phyloP scores from a whole-genome alignment of 2,329 filamentous ascomycete species.

The Fusarium hainanense region DNA sequence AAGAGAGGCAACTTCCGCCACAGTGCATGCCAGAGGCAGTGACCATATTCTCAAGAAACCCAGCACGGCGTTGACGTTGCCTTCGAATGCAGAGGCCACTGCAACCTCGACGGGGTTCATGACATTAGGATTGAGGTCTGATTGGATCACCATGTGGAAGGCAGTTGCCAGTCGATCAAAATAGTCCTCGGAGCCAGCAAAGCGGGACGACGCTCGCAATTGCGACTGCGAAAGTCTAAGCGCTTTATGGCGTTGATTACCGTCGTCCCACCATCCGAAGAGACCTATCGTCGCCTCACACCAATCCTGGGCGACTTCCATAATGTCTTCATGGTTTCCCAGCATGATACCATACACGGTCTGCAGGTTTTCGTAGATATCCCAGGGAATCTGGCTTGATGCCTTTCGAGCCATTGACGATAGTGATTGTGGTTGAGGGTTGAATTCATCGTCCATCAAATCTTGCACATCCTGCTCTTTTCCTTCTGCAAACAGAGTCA shows the following conservation, averaged over 20 bases:
- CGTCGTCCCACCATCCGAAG: constrained; percentile 92
- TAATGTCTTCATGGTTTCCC: constrained; percentile 79
- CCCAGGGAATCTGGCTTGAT: constrained; percentile 88
- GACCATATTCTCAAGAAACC: constrained; percentile 83
- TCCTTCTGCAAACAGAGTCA: constrained; percentile 84
- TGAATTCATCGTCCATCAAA: constrained; percentile 49
- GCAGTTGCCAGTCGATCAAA: constrained; percentile 77
- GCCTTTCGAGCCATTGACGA: constrained; percentile 79
- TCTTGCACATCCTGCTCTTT: constrained; percentile 61
- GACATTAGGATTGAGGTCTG: constrained; percentile 81
- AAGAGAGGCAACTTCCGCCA: constrained; percentile 85
- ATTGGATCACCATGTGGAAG: constrained; percentile 74
- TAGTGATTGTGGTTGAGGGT: constrained; percentile 61
- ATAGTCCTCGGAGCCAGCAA: constrained; percentile 73
- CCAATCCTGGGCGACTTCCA: constrained; percentile 87
- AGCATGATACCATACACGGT: constrained; percentile 84
- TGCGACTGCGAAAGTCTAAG: constrained; percentile 56
- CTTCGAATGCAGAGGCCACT: constrained; percentile 84
- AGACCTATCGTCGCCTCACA: constrained; percentile 87
- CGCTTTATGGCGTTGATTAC: constrained; percentile 61
- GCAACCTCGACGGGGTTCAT: constrained; percentile 82
- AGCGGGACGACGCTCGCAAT: constrained; percentile 53
- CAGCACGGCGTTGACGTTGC: constrained; percentile 80
- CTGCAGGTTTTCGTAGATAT: constrained; percentile 86
- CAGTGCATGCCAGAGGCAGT: constrained; percentile 78